Evolutionary conservation across 768 basidiomycete species (phyloP).

Genomic region (Naematelia encephala): DNA sequence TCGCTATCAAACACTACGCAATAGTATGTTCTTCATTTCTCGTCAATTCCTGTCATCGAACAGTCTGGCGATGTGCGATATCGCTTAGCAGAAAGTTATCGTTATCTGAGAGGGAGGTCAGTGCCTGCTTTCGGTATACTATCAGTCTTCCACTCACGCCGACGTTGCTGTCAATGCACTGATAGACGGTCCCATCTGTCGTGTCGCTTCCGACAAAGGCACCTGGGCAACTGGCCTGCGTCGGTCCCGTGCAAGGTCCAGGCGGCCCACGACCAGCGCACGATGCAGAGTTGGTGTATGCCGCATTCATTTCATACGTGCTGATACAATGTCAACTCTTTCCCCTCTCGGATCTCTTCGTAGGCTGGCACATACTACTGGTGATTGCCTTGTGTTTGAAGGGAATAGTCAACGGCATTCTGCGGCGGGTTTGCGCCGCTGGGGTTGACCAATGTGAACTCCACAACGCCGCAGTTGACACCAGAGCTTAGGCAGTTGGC

Average conservation of each 20-base stretch:
- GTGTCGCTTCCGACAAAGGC: conserved; percentile 13
- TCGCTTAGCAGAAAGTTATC: conserved; percentile 22
- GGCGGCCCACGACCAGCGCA: too few species aligned
- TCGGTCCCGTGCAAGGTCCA: conserved; percentile 9
- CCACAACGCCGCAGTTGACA: conserved; percentile 25
- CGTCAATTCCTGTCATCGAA: too few species aligned
- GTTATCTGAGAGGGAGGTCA: conserved; percentile 11
- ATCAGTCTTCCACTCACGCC: conserved; percentile 13
- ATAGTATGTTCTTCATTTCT: not conserved
- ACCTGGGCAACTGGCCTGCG: conserved; percentile 15
- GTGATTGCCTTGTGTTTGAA: conserved; percentile 22
- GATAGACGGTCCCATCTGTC: conserved; percentile 2
- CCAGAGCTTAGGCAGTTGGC: conserved; percentile 10
- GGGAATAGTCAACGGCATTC: conserved; percentile 20
- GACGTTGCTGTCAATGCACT: conserved; percentile 17
- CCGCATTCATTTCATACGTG: conserved; percentile 4
- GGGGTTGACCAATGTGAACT: conserved; percentile 23
- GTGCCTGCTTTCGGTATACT: not conserved
- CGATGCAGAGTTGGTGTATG: too few species aligned
- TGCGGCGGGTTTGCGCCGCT: not conserved
- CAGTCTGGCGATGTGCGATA: not conserved
- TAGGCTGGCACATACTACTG: conserved; percentile 14
- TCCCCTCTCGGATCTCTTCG: not conserved
- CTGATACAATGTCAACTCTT: not conserved
- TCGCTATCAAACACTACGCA: not conserved